These are phyloP conservation scores for Limonium bicolor DNA, from an alignment of 148 eudicot genomes.

Conservation along the genomic window DNA sequence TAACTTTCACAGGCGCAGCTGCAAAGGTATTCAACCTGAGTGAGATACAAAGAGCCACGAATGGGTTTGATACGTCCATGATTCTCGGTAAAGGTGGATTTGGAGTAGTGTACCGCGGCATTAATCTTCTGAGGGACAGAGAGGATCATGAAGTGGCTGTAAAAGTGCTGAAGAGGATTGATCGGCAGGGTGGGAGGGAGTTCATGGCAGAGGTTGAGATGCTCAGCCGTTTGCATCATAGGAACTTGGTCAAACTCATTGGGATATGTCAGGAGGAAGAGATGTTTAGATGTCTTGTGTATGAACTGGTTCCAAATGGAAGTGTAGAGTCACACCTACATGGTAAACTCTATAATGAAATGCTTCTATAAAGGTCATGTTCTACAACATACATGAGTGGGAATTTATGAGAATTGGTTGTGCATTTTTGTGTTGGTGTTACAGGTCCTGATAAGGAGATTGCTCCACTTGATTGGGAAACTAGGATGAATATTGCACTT, in stretches of 20 bases:
- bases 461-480: conserved; percentile 71
- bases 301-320: conserved; percentile 93
- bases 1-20: conserved; percentile 49
- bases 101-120: conserved; percentile 79
- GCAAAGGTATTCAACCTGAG: conserved; percentile 49
- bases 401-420: background rate
- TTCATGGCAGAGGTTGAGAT: conserved; percentile 95
- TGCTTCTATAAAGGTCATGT: no score
- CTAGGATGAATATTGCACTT: conserved; percentile 82
- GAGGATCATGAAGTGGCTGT: conserved; percentile 81
- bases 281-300: conserved; percentile 55
- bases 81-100: conserved; percentile 96
- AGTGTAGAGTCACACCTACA: conserved; percentile 95
- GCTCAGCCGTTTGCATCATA: conserved; percentile 86
- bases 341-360: conserved; percentile 21
- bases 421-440: background rate
- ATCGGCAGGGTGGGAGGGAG: conserved; percentile 74
- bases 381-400: background rate
- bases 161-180: conserved; percentile 77
- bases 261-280: conserved; percentile 85
- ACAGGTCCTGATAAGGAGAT: conserved; percentile 54
- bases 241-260: conserved; percentile 77
- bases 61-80: conserved; percentile 35
- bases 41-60: conserved; percentile 69
- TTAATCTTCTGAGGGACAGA: conserved; percentile 54